These are phyloP conservation scores for Yarrowia deformans DNA, from an alignment of 805 yeast species.

Conservation along the genomic window DNA sequence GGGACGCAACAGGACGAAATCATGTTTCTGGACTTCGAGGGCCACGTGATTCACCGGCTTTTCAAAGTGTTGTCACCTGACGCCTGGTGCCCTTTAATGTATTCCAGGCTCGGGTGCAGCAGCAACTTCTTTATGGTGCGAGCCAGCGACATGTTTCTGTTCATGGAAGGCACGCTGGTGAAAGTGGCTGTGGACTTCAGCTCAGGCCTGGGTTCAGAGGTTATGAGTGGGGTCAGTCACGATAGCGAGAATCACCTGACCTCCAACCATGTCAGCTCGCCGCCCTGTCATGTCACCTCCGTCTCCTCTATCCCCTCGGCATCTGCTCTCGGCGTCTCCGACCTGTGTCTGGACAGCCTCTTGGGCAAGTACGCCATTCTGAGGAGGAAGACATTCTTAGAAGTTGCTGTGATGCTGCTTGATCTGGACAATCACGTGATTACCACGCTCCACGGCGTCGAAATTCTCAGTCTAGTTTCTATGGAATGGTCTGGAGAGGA, in stretches of 20 bases:
- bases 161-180: slow-evolving; percentile 3
- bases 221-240: slow-evolving; percentile 3
- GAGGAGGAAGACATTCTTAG: slow-evolving; percentile 34
- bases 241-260: background rate
- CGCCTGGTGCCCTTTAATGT: no score
- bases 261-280: background rate
- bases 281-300: background rate
- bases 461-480: background rate
- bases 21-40: slow-evolving; percentile 2
- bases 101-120: no score
- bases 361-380: slow-evolving; percentile 24
- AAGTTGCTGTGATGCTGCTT: background rate
- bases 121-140: slow-evolving; percentile 18
- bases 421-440: slow-evolving; percentile 23
- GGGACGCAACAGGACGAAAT: background rate
- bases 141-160: background rate
- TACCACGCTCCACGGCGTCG: slow-evolving; percentile 18
- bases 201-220: background rate
- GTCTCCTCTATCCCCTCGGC: background rate
- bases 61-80: slow-evolving; percentile 13
- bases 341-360: slow-evolving; percentile 7
- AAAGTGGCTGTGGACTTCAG: slow-evolving; percentile 1
- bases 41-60: background rate
- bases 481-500: slow-evolving; percentile 9
- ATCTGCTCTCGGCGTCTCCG: background rate